Evolutionary conservation across 257 asterid species (phyloP), one percentile per base, ranked within the genome.

Genomic region (Lantana camara): DNA sequence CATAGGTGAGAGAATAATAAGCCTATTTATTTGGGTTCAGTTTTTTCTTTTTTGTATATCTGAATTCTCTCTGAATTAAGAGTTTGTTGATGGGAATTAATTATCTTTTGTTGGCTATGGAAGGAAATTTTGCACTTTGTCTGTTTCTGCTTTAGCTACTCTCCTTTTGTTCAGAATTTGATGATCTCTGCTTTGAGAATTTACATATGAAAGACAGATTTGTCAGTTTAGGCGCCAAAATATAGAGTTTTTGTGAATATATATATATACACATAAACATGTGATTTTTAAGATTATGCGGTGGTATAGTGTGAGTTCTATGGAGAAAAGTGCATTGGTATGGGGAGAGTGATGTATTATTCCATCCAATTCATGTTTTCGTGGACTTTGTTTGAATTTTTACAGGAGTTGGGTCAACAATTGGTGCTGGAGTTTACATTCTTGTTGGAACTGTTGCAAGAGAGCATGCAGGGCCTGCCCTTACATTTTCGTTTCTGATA

Each of bases 371-470:
- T 32, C 50, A 11, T 14, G 15, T 12, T 41, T 41, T 41, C 13
- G 16, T 41, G 23, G 27, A 21, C 44, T 64, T 74, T 63, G 16
- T 68, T 75, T 64, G 73, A 66, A 73, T 60, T 57, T 69, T 9
- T 64, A 5, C 5, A 92, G 98, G 98, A 62, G 97, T 92, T 76
- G 98, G 98, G 35, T 73, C 98, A 35, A 92, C 98, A 1, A 92
- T 92, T 9, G 98, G 98, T 7, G 96, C 98, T 57, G 98, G 98
- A 21, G 98, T 89, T 9, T 92, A 92, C 62, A 92, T 92, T 71
- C 96, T 92, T 59, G 91, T 92, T 63, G 98, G 97, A 9, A 83
- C 96, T 20, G 98, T 92, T 67, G 97, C 98, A 11, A 85, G 98
- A 64, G 98, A 92, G 86, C 98, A 86, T 72, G 72, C 98, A 0